Evolutionary conservation across 106 monocot genomes (phyloP).

Genomic region (Apostasia ramifera): DNA sequence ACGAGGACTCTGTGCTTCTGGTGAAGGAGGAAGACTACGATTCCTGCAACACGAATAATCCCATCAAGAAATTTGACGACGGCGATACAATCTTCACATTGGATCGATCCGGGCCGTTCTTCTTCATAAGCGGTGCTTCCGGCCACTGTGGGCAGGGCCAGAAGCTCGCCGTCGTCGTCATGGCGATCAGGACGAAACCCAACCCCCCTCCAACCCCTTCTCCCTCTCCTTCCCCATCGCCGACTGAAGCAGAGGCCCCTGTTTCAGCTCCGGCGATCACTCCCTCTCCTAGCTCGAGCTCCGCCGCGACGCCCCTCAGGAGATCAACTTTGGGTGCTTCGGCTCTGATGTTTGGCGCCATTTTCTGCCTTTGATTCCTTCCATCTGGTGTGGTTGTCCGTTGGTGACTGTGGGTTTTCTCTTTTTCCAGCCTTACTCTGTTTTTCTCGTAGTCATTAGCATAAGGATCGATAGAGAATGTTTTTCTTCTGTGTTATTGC

Average conservation of each 20-base stretch:
- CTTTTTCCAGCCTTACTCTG: too few relatives aligned
- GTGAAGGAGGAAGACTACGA: conserved; percentile 50
- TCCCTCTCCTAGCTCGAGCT: too few relatives aligned
- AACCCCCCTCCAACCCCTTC: not conserved
- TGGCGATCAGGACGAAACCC: conserved; percentile 20
- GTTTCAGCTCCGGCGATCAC: not conserved
- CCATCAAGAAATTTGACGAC: conserved; percentile 29
- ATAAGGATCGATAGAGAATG: too few relatives aligned
- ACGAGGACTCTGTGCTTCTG: conserved; percentile 55
- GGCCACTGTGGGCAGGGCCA: conserved; percentile 48
- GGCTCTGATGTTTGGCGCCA: too few relatives aligned
- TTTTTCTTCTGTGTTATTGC: too few relatives aligned
- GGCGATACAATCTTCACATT: conserved; percentile 44
- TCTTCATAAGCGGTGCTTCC: conserved; percentile 52
- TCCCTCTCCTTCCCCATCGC: not conserved
- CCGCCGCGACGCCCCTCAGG: too few relatives aligned
- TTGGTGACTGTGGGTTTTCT: too few relatives aligned
- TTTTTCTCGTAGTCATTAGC: too few relatives aligned
- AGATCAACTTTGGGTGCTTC: too few relatives aligned
- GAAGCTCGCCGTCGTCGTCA: conserved; percentile 53
- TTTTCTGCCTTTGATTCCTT: too few relatives aligned
- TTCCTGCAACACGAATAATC: conserved; percentile 40
- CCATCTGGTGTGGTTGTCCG: too few relatives aligned
- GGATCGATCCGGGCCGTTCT: conserved; percentile 54
- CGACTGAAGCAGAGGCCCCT: not conserved